Evolutionary conservation across 768 basidiomycete genomes (phyloP).

Genomic region (Collybia sordida): DNA sequence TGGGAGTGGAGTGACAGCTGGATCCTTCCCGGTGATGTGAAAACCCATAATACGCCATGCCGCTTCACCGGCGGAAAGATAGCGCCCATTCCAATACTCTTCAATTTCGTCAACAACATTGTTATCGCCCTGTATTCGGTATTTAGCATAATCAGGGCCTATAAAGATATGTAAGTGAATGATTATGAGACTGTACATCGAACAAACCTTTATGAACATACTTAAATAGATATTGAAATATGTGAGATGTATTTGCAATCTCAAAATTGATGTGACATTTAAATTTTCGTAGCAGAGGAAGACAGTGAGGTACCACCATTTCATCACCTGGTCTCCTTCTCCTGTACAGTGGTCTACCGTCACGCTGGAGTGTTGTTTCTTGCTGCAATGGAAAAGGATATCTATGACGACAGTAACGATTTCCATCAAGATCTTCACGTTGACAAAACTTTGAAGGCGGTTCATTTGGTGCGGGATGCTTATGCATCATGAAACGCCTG

Average conservation of each 20-base stretch:
- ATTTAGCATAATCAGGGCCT: conserved; percentile 12
- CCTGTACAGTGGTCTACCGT: too few species aligned
- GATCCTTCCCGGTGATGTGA: conserved; percentile 30
- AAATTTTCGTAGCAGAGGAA: too few species aligned
- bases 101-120: conserved; percentile 29
- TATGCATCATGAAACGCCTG: conserved; percentile 38
- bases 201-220: conserved; percentile 41
- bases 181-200: conserved; percentile 18
- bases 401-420: conserved; percentile 20
- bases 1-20: conserved; percentile 29
- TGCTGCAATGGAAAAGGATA: conserved; percentile 17
- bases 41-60: conserved; percentile 35
- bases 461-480: conserved; percentile 17
- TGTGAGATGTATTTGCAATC: conserved; percentile 21
- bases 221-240: conserved; percentile 40
- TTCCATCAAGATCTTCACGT: conserved; percentile 10
- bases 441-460: conserved; percentile 28
- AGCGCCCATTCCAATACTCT: conserved; percentile 31
- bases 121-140: not conserved
- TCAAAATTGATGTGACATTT: conserved; percentile 39
- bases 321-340: too few species aligned
- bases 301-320: too few species aligned
- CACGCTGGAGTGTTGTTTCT: too few species aligned
- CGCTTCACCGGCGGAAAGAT: conserved; percentile 33
- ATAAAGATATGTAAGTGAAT: too few species aligned